These are phyloP conservation scores for Dillenia turbinata DNA, from an alignment of 164 flowering plant genomes.

Conservation along the genomic window DNA sequence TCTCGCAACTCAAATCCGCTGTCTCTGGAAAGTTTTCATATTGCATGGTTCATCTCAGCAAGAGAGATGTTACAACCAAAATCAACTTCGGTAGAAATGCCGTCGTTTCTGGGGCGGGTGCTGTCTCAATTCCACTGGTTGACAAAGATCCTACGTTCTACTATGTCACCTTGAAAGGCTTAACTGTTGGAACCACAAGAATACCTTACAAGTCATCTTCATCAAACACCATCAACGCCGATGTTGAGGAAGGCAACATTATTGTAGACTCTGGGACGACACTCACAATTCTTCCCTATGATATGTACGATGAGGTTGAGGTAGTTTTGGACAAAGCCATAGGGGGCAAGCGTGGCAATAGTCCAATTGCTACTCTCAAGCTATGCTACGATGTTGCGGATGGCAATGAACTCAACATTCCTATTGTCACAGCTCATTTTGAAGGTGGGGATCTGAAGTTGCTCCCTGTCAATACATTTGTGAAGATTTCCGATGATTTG, in stretches of 20 bases:
- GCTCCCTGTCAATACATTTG: constrained; percentile 14
- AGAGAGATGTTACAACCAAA: constrained; percentile 9
- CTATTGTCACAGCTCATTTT: constrained; percentile 19
- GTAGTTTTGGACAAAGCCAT: constrained; percentile 6
- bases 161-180: constrained; percentile 32
- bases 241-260: constrained; percentile 31
- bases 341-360: not conserved
- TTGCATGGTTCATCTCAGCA: constrained; percentile 36
- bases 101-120: constrained; percentile 23
- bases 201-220: constrained; percentile 3
- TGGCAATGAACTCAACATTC: not conserved
- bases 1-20: constrained; percentile 26
- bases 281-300: constrained; percentile 19
- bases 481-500: constrained; percentile 5
- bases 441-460: constrained; percentile 24
- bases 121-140: constrained; percentile 36
- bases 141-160: constrained; percentile 23
- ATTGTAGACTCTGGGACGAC: constrained; percentile 71
- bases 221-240: too few species aligned
- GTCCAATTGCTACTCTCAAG: not conserved
- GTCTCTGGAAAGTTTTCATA: constrained; percentile 54
- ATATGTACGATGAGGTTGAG: constrained; percentile 15
- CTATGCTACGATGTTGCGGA: constrained; percentile 11
- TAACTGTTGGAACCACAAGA: constrained; percentile 34
- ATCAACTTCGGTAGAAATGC: constrained; percentile 37